phyloP scores from a whole-genome alignment of 768 basidiomycete species.

The Dacryopinax spathularia region DNA sequence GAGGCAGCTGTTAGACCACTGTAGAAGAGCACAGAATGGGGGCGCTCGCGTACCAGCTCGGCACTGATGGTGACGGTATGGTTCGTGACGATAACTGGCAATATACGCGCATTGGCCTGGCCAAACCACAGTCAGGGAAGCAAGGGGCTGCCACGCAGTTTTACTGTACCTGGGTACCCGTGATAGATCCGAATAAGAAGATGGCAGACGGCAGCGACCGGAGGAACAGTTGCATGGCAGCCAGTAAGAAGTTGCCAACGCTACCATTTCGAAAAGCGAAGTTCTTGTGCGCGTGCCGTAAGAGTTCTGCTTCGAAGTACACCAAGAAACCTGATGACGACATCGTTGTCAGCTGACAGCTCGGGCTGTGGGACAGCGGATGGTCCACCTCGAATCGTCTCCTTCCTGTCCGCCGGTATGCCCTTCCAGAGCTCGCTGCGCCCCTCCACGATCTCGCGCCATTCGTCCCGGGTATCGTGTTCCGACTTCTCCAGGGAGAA shows the following conservation, averaged over 20 bases:
- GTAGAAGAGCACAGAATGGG: background rate
- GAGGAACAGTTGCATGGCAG: slow-evolving; percentile 79
- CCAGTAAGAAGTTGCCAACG: slow-evolving; percentile 82
- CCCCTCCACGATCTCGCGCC: slow-evolving; percentile 87
- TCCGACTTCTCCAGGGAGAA: slow-evolving; percentile 56
- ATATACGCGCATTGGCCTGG: slow-evolving; percentile 47
- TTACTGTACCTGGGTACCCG: slow-evolving; percentile 44
- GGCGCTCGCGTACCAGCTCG: slow-evolving; percentile 42
- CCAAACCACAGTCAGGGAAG: slow-evolving; percentile 5
- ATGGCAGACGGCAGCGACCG: slow-evolving; percentile 86
- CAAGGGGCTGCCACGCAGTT: slow-evolving; percentile 5
- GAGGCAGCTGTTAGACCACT: background rate
- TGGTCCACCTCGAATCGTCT: slow-evolving; percentile 78
- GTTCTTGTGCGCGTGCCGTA: slow-evolving; percentile 82
- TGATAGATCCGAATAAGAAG: slow-evolving; percentile 85
- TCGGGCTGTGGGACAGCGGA: background rate
- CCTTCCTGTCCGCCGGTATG: slow-evolving; percentile 79
- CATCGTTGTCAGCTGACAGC: no score
- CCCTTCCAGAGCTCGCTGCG: slow-evolving; percentile 65
- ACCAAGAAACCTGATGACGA: slow-evolving; percentile 92
- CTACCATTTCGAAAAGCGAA: slow-evolving; percentile 90
- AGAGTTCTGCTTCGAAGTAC: slow-evolving; percentile 74
- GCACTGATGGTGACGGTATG: slow-evolving; percentile 92
- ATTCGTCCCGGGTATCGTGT: slow-evolving; percentile 69
- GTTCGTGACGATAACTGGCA: slow-evolving; percentile 86